These are phyloP conservation scores for Beauveria asiatica DNA, from an alignment of 2,329 filamentous ascomycete genomes.

Conservation along the genomic window DNA sequence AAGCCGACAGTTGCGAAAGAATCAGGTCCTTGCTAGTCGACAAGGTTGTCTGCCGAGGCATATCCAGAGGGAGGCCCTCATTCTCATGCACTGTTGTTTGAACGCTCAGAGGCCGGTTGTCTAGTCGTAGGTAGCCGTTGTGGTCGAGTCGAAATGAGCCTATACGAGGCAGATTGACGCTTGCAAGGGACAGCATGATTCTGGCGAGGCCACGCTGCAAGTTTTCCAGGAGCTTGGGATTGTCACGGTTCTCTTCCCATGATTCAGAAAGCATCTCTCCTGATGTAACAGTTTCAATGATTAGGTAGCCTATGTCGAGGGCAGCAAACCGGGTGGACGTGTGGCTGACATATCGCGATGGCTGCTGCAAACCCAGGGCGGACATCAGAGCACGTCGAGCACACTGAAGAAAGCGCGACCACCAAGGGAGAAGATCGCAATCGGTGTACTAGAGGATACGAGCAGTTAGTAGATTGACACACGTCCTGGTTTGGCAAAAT, in stretches of 20 bases:
- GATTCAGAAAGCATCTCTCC: conserved; percentile 16
- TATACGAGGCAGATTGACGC: conserved; percentile 21
- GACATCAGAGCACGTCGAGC: background rate
- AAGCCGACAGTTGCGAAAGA: background rate
- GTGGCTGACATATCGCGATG: background rate
- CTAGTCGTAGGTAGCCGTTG: conserved; percentile 21
- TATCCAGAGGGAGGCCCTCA: background rate
- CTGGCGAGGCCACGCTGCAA: conserved; percentile 16
- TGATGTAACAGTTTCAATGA: background rate
- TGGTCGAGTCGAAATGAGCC: conserved; percentile 20
- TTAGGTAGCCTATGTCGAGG: background rate
- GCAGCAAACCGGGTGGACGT: background rate
- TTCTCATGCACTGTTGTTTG: conserved; percentile 20
- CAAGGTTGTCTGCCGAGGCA: background rate
- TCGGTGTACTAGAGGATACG: background rate
- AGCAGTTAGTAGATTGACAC: background rate
- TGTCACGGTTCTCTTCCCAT: conserved; percentile 12
- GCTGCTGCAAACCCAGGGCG: background rate
- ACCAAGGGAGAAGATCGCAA: background rate
- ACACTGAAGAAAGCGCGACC: background rate
- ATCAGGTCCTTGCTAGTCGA: background rate
- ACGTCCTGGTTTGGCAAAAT: background rate
- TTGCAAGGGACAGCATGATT: conserved; percentile 21
- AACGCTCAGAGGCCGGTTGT: conserved; percentile 28
- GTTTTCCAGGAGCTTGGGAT: background rate